phyloP scores from a whole-genome alignment of 2,329 filamentous ascomycete genomes.

The Pseudogymnoascus pannorum region DNA sequence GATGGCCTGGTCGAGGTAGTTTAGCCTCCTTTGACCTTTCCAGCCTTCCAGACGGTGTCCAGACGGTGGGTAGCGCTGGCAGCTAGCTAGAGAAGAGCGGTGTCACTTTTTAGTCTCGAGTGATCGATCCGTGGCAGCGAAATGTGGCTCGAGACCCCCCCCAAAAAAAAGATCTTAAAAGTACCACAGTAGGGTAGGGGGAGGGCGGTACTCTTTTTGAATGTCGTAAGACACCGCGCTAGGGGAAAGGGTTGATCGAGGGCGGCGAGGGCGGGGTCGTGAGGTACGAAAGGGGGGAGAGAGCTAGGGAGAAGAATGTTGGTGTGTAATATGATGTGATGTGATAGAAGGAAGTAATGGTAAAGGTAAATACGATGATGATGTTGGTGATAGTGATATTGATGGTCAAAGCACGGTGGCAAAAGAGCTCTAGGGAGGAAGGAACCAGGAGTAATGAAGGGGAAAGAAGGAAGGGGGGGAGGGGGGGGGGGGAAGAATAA shows the following conservation, averaged over 20 bases:
- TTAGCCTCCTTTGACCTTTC: too few relatives aligned
- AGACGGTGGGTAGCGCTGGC: background rate
- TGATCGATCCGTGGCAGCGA: too few relatives aligned
- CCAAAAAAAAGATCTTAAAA: background rate
- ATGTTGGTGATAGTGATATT: background rate
- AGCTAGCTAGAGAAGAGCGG: background rate
- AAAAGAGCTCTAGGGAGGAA: background rate
- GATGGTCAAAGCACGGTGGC: background rate
- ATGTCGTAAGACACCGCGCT: background rate
- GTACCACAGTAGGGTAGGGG: background rate
- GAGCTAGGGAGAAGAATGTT: background rate
- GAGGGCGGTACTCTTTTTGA: background rate
- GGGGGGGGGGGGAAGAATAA: too few relatives aligned
- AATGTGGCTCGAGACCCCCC: too few relatives aligned
- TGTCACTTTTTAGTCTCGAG: background rate
- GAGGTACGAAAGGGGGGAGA: background rate
- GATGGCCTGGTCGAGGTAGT: too few relatives aligned
- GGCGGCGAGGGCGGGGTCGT: background rate
- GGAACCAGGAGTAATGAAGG: background rate
- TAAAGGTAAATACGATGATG: background rate
- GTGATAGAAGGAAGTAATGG: background rate
- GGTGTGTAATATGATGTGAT: background rate
- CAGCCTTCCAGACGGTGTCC: too few relatives aligned
- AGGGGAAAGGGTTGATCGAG: background rate
- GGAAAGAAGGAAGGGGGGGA: too few relatives aligned